Evolutionary conservation across 495 filamentous ascomycete genomes (phyloP), one percentile per base, ranked within the genome.

Genomic region (Sordaria brevicollis): DNA sequence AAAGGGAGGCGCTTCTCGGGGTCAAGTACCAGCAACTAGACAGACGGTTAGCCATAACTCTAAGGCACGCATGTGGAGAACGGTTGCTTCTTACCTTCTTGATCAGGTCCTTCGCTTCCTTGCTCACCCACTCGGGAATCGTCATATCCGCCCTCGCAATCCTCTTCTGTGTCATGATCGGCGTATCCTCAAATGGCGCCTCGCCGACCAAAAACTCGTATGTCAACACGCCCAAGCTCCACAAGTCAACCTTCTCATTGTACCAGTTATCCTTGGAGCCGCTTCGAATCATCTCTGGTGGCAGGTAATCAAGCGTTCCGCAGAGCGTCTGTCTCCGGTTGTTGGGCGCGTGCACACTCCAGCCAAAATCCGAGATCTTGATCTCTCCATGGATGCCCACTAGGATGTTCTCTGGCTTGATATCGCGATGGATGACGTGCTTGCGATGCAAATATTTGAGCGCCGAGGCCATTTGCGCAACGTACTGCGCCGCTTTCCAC

Each of bases 331-430:
- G 89, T 43, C 95, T 88, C 67, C 94, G 81, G 81, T 96, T 97
- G 76, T 96, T 97, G 10, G 95, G 95, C 33, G 95, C 96, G 79
- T 99, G 95, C 19, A 98, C 96, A 80, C 91, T 94, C 96, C 96
- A 99, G 62, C 95, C 95, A 75, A 99, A 99, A 80, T 99, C 95
- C 5, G 92, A 94, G 77, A 99, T 94, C 81, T 99, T 99, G 81
- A 99, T 96, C 81, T 99, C 95, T 49, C 94, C 95, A 77, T 98
- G 94, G 67, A 99, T 94, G 21, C 95, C 95, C 39, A 99, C 90
- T 17, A 99, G 88, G 73, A 99, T 99, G 76, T 99, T 99, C 81
- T 99, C 95, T 11, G 95, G 95, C 83, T 99, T 99, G 83, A 99
- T 99, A 74, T 99, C 95, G 57, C 95, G 90, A 76, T 99, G 95